These are phyloP conservation scores for Anthostomella pinea DNA, from an alignment of 2,329 filamentous ascomycete genomes.

Conservation along the genomic window DNA sequence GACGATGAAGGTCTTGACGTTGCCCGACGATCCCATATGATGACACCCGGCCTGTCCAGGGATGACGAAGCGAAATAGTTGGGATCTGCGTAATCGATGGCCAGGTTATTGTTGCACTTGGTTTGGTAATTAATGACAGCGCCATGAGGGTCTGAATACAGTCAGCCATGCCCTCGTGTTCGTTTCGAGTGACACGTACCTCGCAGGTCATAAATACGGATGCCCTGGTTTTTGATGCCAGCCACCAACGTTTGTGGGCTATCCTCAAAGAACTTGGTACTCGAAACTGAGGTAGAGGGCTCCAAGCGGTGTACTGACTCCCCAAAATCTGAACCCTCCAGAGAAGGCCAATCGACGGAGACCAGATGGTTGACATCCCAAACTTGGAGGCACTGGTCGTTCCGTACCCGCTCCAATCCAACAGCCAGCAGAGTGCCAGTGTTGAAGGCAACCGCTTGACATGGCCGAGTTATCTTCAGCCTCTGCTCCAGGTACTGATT, in stretches of 20 bases:
- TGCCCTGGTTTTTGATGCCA: slow-evolving; percentile 71
- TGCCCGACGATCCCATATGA: slow-evolving; percentile 76
- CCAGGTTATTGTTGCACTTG: slow-evolving; percentile 67
- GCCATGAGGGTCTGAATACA: slow-evolving; percentile 43
- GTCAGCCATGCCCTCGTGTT: slow-evolving; percentile 16
- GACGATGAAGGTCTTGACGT: slow-evolving; percentile 51
- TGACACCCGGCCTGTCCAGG: slow-evolving; percentile 69
- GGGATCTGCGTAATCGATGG: slow-evolving; percentile 75
- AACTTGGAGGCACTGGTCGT: slow-evolving; percentile 78
- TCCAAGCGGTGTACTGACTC: slow-evolving; percentile 60
- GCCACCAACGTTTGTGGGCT: slow-evolving; percentile 73
- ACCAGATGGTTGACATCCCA: slow-evolving; percentile 71
- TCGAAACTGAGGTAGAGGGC: slow-evolving; percentile 72
- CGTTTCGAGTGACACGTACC: slow-evolving; percentile 43
- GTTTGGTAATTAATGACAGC: slow-evolving; percentile 60
- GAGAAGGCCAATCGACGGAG: slow-evolving; percentile 52
- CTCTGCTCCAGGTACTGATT: slow-evolving; percentile 64
- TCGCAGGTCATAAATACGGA: slow-evolving; percentile 76
- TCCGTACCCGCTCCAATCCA: slow-evolving; percentile 75
- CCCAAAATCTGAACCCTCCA: slow-evolving; percentile 47
- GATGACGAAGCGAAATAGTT: slow-evolving; percentile 84
- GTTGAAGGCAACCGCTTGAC: slow-evolving; percentile 79
- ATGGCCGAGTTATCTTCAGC: slow-evolving; percentile 72
- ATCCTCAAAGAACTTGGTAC: slow-evolving; percentile 77
- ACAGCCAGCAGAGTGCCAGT: slow-evolving; percentile 70